phyloP scores from a whole-genome alignment of 2,329 filamentous ascomycete species.

The Fusarium falciforme region DNA sequence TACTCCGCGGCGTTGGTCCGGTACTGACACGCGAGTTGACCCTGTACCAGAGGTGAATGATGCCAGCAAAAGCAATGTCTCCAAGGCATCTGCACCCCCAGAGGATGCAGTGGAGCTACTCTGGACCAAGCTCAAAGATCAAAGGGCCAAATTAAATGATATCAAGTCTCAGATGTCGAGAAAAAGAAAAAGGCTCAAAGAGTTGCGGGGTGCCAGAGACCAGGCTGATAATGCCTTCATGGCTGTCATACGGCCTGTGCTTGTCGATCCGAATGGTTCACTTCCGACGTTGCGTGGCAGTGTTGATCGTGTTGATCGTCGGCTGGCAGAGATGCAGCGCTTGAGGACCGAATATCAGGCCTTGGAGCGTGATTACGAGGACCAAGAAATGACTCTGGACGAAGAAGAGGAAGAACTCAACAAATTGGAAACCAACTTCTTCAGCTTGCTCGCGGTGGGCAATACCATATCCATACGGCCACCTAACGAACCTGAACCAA shows the following conservation, averaged over 20 bases:
- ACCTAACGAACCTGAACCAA: constrained; percentile 4
- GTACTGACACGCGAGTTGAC: constrained; percentile 10
- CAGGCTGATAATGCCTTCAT: constrained; percentile 56
- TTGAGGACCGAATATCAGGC: constrained; percentile 53
- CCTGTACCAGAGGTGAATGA: constrained; percentile 16
- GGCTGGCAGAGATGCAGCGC: constrained; percentile 51
- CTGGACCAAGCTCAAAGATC: constrained; percentile 52
- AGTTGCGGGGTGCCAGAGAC: constrained; percentile 48
- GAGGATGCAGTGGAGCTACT: constrained; percentile 49
- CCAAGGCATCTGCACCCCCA: constrained; percentile 33
- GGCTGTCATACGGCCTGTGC: constrained; percentile 51
- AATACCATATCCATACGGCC: constrained; percentile 29
- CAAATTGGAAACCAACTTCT: constrained; percentile 52
- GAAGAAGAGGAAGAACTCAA: constrained; percentile 51
- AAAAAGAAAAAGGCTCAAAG: constrained; percentile 47
- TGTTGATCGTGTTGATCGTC: constrained; percentile 46
- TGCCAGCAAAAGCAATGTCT: constrained; percentile 20
- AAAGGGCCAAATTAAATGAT: constrained; percentile 44
- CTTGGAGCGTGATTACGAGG: constrained; percentile 52
- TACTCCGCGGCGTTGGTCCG: constrained; percentile 34
- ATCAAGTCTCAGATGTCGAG: constrained; percentile 48
- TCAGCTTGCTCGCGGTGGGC: constrained; percentile 51
- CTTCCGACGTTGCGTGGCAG: constrained; percentile 34
- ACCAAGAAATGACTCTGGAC: constrained; percentile 49
- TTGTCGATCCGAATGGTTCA: constrained; percentile 44